Conservation (phyloP, 1,284 basidiomycete genomes). For the Coniferiporia sulphurascens region DNA sequence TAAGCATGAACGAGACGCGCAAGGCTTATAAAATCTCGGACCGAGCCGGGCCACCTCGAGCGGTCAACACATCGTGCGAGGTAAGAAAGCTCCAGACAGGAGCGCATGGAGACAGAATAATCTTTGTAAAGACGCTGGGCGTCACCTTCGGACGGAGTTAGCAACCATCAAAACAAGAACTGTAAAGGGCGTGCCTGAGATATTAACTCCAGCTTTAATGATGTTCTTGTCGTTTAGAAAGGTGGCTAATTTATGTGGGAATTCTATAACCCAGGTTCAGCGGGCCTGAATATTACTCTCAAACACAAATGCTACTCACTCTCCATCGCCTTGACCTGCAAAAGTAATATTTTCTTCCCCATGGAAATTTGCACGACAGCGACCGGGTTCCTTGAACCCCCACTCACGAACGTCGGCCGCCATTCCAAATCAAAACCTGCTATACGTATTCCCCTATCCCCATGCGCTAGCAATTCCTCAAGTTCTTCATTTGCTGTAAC, state of each 20-base stretch:
- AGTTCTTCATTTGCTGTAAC: not conserved
- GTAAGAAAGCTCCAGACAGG: slow-evolving; percentile 63
- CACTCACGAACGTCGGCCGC: slow-evolving; percentile 51
- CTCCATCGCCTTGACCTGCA: slow-evolving; percentile 60
- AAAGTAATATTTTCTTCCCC: slow-evolving; percentile 45
- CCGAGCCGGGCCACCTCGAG: slow-evolving; percentile 13
- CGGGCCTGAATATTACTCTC: not conserved
- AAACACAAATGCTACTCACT: slow-evolving; percentile 32
- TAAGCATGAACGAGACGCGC: slow-evolving; percentile 57
- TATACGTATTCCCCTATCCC: not conserved
- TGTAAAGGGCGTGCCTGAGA: slow-evolving; percentile 44
- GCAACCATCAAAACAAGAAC: slow-evolving; percentile 4
- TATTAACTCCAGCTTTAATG: slow-evolving; percentile 64
- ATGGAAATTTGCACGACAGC: slow-evolving; percentile 67
- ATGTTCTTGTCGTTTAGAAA: slow-evolving; percentile 47
- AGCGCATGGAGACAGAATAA: slow-evolving; percentile 41
- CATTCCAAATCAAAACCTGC: slow-evolving; percentile 74
- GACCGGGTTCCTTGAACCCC: slow-evolving; percentile 49
- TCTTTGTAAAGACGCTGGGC: slow-evolving; percentile 58
- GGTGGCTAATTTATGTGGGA: slow-evolving; percentile 46
- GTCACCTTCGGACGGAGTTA: slow-evolving; percentile 42
- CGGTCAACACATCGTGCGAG: slow-evolving; percentile 61
- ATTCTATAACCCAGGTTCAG: slow-evolving; percentile 33
- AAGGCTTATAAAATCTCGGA: slow-evolving; percentile 44
- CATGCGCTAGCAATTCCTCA: not conserved